Conservation (phyloP, 441 rosid genomes). For the Aquilaria agallochum region DNA sequence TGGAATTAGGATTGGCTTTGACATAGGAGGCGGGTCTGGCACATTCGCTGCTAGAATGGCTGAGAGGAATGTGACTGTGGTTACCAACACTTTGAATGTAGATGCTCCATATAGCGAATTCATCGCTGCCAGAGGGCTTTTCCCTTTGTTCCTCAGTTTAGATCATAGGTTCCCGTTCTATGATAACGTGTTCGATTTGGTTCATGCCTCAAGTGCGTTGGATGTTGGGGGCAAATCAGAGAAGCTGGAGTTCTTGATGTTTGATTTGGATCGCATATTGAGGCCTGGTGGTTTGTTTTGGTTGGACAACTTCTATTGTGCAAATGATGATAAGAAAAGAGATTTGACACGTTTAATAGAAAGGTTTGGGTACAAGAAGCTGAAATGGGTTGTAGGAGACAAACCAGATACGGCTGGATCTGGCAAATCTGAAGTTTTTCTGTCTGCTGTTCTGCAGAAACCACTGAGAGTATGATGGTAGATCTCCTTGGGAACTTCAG, state of each 20-base stretch:
- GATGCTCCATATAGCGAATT: conserved; percentile 81
- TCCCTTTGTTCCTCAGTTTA: conserved; percentile 74
- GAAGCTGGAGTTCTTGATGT: conserved; percentile 85
- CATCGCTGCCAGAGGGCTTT: conserved; percentile 77
- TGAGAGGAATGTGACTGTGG: conserved; percentile 71
- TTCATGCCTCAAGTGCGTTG: conserved; percentile 61
- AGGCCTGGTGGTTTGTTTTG: conserved; percentile 79
- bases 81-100: conserved; percentile 56
- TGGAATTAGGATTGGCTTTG: conserved; percentile 68
- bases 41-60: conserved; percentile 88
- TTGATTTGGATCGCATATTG: conserved; percentile 75
- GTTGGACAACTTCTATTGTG: conserved; percentile 73
- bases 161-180: conserved; percentile 85
- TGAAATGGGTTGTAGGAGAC: conserved; percentile 87
- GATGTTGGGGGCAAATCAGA: conserved; percentile 58
- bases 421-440: conserved; percentile 47
- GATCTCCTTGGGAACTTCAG: conserved; percentile 7
- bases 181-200: conserved; percentile 71
- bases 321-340: conserved; percentile 60
- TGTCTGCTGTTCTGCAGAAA: conserved; percentile 87
- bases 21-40: conserved; percentile 81
- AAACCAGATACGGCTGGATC: conserved; percentile 49
- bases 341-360: conserved; percentile 64
- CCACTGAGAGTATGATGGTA: conserved; percentile 52
- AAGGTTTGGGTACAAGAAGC: conserved; percentile 77